Evolutionary conservation across 2,329 filamentous ascomycete genomes (phyloP).

Genomic region (Arthrobotrys conoides): DNA sequence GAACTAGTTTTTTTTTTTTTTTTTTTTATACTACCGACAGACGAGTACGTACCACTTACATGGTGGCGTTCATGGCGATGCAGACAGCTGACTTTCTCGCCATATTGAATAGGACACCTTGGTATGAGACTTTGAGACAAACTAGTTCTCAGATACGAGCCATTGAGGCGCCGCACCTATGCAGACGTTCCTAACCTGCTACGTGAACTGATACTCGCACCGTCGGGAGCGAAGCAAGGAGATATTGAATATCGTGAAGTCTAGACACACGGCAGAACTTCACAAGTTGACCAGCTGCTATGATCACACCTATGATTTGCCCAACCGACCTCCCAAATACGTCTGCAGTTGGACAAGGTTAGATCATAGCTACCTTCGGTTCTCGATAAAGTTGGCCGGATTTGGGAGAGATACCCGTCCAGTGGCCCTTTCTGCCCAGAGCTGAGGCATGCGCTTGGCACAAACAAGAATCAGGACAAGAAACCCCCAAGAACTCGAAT

Average conservation of each 20-base stretch:
- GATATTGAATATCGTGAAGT: slow-evolving; percentile 18
- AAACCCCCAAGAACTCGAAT: slow-evolving; percentile 56
- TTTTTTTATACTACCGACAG: background rate
- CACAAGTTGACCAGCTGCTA: slow-evolving; percentile 12
- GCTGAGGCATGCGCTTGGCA: slow-evolving; percentile 44
- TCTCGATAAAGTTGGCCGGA: slow-evolving; percentile 45
- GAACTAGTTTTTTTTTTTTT: slow-evolving; percentile 15
- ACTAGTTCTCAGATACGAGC: slow-evolving; percentile 9
- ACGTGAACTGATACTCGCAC: slow-evolving; percentile 6
- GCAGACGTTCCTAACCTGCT: slow-evolving; percentile 7
- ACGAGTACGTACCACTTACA: slow-evolving; percentile 13
- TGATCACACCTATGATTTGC: background rate
- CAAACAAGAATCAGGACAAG: slow-evolving; percentile 61
- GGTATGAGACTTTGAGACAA: slow-evolving; percentile 3
- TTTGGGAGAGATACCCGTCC: slow-evolving; percentile 25
- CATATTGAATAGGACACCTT: slow-evolving; percentile 16
- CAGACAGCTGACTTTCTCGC: slow-evolving; percentile 24
- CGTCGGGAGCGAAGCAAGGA: background rate
- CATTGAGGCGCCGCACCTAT: background rate
- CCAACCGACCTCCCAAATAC: slow-evolving; percentile 35
- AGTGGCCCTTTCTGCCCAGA: slow-evolving; percentile 30
- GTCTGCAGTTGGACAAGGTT: slow-evolving; percentile 4
- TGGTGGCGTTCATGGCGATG: slow-evolving; percentile 24
- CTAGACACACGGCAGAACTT: slow-evolving; percentile 14
- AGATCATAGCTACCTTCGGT: slow-evolving; percentile 44